phyloP scores from a whole-genome alignment of 1,139 yeast genomes.

The Yamadazyma friedrichii region DNA sequence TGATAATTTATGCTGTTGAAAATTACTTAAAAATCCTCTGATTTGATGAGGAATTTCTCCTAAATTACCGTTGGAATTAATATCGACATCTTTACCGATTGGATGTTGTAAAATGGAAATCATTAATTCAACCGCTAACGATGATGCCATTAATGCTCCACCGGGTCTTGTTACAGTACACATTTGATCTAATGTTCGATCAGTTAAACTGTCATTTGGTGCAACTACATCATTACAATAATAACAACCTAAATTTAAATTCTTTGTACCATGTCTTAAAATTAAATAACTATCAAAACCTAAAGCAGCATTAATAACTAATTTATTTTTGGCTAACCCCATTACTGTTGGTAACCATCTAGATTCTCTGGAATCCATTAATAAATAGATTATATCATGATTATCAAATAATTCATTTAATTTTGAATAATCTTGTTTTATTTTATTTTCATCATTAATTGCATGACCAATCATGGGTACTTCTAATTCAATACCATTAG shows the following conservation, averaged over 20 bases:
- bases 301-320: slow-evolving; percentile 86
- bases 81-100: slow-evolving; percentile 41
- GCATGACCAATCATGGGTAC: slow-evolving; percentile 98
- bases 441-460: slow-evolving; percentile 51
- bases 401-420: slow-evolving; percentile 54
- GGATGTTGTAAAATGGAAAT: slow-evolving; percentile 75
- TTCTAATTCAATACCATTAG: slow-evolving; percentile 62
- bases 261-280: slow-evolving; percentile 78
- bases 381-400: slow-evolving; percentile 75
- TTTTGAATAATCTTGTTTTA: slow-evolving; percentile 48
- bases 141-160: slow-evolving; percentile 82
- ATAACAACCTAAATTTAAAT: slow-evolving; percentile 75
- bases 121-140: slow-evolving; percentile 81
- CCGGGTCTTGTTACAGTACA: slow-evolving; percentile 98
- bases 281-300: slow-evolving; percentile 94
- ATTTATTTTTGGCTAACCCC: slow-evolving; percentile 62
- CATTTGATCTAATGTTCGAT: slow-evolving; percentile 93
- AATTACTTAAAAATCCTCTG: slow-evolving; percentile 75
- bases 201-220: slow-evolving; percentile 81
- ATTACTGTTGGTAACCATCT: slow-evolving; percentile 94
- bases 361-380: slow-evolving; percentile 93
- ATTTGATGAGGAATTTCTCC: slow-evolving; percentile 88
- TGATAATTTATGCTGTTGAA: slow-evolving; percentile 58
- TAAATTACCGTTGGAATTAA: slow-evolving; percentile 38
- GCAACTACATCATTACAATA: slow-evolving; percentile 96